A percentile compares a stretch with the other conserved stretches of the same genome.
Conservation (phyloP, 2,329 filamentous ascomycete genomes). For the Neophaeococcomyces aloes region DNA sequence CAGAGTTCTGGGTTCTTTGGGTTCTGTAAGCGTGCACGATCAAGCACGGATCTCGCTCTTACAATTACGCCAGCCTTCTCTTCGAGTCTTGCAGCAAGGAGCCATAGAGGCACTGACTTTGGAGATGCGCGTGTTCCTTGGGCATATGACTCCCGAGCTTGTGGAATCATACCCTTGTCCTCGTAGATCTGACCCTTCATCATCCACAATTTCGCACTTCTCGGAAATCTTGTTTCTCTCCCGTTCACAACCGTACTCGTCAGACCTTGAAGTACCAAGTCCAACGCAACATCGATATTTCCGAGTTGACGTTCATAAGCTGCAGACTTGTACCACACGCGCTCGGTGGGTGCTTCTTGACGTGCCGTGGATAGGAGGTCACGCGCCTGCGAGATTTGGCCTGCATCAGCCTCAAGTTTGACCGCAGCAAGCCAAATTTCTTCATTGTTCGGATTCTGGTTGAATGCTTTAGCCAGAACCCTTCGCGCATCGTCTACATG, state of each 20-base stretch:
- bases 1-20: conserved; percentile 78
- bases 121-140: conserved; percentile 81
- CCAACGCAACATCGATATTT: conserved; percentile 68
- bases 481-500: conserved; percentile 76
- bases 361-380: conserved; percentile 72
- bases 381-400: conserved; percentile 69
- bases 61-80: conserved; percentile 73
- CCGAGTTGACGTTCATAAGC: conserved; percentile 82
- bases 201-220: conserved; percentile 87
- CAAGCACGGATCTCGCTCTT: conserved; percentile 87
- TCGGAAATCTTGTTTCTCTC: conserved; percentile 67
- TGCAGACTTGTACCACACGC: conserved; percentile 94
- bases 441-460: conserved; percentile 92
- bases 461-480: conserved; percentile 81
- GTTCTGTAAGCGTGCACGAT: conserved; percentile 76
- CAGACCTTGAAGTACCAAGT: conserved; percentile 69
- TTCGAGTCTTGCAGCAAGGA: conserved; percentile 79
- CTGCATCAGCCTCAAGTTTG: conserved; percentile 86
- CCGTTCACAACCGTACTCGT: conserved; percentile 18
- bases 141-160: conserved; percentile 81
- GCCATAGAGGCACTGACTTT: conserved; percentile 75
- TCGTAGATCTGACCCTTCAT: conserved; percentile 98
- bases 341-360: conserved; percentile 81
- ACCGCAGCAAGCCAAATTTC: conserved; percentile 96
- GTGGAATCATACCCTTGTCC: conserved; percentile 62